Base-by-base conservation (phyloP, 192 early-diverging fungal species). In the Coemansia sp. region DNA sequence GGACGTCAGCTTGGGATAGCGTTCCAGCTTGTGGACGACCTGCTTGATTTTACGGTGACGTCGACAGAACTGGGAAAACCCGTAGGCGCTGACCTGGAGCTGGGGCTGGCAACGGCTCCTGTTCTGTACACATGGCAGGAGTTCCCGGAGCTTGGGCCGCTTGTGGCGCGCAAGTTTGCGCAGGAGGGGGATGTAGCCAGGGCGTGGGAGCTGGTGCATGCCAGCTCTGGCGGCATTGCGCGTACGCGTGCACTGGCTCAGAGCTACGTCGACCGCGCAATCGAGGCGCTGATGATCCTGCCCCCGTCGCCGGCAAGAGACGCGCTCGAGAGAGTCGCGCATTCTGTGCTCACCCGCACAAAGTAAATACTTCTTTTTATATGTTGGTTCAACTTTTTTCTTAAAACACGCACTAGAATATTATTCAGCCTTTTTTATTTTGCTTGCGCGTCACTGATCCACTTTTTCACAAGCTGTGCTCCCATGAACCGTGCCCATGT, bases 21-120 rank as follows among this genome's bases (percentile, higher is more conserved):
- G 6, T 96, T 98, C 67, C 95, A 97, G 86, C 88, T 91, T 71
- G 68, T 96, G 5, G 92, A 96, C 74, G 96, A 98, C 64, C 82
- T 97, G 84, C 82, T 94, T 5, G 93, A 95, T 57, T 98, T 98
- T 74, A 88, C 89, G 0, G 85, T 85, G 9, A 79, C 85, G 15
- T 81, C 88, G 3, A 48, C 55, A 2, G 82, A 90, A 48, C 72
- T 97, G 58, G 96, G 94, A 27, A 98, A 98, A 74, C 94, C 94
- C 23, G 89, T 85, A 4, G 92, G 93, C 34, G 94, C 94, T 1
- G 94, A 95, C 58, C 72, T 96, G 34, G 87, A 92, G 61, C 81
- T 96, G 2, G 93, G 96, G 3, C 73, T 98, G 47, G 96, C 94
- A 0, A 95, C 94, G 10, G 94, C 94, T 0, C 96, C 96, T 0